These are phyloP conservation scores for Botryotinia convoluta DNA, from an alignment of 2,329 filamentous ascomycete genomes.

Conservation along the genomic window DNA sequence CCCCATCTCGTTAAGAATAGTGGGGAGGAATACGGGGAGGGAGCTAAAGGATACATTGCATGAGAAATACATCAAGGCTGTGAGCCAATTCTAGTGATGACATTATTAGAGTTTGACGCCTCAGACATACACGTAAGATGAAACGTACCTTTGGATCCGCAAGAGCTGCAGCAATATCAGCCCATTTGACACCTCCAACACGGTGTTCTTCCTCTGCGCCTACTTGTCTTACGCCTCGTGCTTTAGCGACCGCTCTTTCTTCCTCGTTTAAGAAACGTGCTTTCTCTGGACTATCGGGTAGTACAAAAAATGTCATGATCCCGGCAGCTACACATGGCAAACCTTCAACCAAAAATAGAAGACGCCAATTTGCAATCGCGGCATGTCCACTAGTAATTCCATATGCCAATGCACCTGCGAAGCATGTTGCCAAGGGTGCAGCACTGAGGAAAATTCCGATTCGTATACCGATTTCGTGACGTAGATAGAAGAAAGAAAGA, in stretches of 20 bases:
- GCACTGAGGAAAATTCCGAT: constrained; percentile 66
- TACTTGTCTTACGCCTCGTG: constrained; percentile 52
- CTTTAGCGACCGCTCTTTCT: constrained; percentile 51
- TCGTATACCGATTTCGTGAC: constrained; percentile 64
- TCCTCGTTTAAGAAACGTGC: constrained; percentile 48
- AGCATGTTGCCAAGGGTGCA: constrained; percentile 66
- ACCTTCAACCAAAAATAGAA: constrained; percentile 65
- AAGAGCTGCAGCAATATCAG: constrained; percentile 49
- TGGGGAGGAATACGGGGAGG: constrained; percentile 62
- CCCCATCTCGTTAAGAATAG: constrained; percentile 64
- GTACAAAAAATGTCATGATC: constrained; percentile 52
- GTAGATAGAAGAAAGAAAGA: constrained; percentile 48
- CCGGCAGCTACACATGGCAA: constrained; percentile 56
- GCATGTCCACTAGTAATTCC: constrained; percentile 62
- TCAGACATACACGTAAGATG: neutral
- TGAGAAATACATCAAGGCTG: constrained; percentile 54
- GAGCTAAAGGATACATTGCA: constrained; percentile 65
- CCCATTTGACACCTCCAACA: constrained; percentile 45
- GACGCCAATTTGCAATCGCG: constrained; percentile 57
- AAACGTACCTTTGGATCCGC: constrained; percentile 43
- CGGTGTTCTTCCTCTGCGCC: constrained; percentile 50
- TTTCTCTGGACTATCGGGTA: constrained; percentile 52
- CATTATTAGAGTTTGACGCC: neutral
- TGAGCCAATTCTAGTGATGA: constrained; percentile 28
- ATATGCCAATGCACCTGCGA: constrained; percentile 66